Evolutionary conservation across 2,329 filamentous ascomycete genomes (phyloP), one percentile per base, ranked within the genome.

Genomic region (Rhynchosporium graminicola): DNA sequence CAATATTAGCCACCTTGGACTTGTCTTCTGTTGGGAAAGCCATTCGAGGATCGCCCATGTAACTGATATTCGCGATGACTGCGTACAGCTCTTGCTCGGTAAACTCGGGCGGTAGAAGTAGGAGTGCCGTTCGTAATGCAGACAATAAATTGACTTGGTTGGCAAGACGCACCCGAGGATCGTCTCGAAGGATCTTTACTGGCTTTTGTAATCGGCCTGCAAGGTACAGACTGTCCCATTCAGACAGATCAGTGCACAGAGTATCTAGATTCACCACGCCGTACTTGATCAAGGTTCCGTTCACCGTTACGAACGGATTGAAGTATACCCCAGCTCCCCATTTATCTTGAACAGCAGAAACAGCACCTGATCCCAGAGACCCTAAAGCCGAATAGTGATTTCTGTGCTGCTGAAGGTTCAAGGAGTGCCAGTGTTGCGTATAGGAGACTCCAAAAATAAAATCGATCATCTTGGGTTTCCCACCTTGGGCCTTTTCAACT

Each of bases 21-120:
- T 91, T 92, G 73, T 98, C 91, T 76, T 99, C 95, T 0, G 91
- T 91, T 2, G 91, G 89, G 47, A 97, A 82, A 1, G 87, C 81
- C 95, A 99, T 99, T 67, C 95, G 90, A n/a, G 93, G 92, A 73
- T 99, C 95, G 40, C 95, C 95, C 69, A 96, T 86, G 75, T 99
- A 99, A 72, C 91, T 96, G 68, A 99, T 88, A 28, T 91, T 89
- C 0, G 95, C 90, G 65, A 99, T 97, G 26, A 92, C 95, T 69
- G 86, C 89, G 77, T 97, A 99, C 1, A 99, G 81, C 68, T 97
- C 83, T 63, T 87, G 85, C 73, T 99, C 95, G 31, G 89, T 93
- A 75, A 99, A 99, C 2, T 83, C 80, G 0, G 88, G 85, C 0
- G 93, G 93, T 0, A 99, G 83, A 29, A 99, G 85, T 0, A 99